Percentiles rank a stretch among this genome's conserved stretches.
Evolutionary conservation across 192 early-diverging fungal species (phyloP).

Genomic region (Helicostylum pulchrum): DNA sequence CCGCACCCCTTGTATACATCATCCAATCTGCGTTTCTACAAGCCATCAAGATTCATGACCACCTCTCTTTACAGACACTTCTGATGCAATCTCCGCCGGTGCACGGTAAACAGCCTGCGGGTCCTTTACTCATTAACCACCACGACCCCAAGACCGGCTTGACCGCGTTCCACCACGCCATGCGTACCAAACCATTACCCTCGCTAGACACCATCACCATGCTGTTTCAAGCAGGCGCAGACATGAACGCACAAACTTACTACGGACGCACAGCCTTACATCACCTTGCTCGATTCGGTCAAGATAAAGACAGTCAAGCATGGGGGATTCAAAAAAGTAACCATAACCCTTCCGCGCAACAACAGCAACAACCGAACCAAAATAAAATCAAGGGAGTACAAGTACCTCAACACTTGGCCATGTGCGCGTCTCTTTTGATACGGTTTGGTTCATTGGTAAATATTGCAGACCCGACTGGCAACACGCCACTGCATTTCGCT

Average conservation of each 20-base stretch:
- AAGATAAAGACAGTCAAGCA: slow-evolving; percentile 30
- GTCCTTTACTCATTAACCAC: slow-evolving; percentile 36
- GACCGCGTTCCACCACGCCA: slow-evolving; percentile 60
- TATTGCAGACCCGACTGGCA: slow-evolving; percentile 43
- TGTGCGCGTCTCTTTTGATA: slow-evolving; percentile 46
- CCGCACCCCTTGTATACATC: slow-evolving; percentile 33
- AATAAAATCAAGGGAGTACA: background rate
- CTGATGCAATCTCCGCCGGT: slow-evolving; percentile 27
- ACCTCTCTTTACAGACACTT: slow-evolving; percentile 48
- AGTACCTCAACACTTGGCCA: slow-evolving; percentile 35
- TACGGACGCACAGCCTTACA: slow-evolving; percentile 53
- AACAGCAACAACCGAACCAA: too few relatives aligned
- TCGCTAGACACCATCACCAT: slow-evolving; percentile 50
- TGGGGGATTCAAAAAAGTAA: slow-evolving; percentile 37
- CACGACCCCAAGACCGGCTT: slow-evolving; percentile 56
- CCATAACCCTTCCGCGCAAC: background rate
- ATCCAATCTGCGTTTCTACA: slow-evolving; percentile 48
- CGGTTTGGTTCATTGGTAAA: slow-evolving; percentile 45
- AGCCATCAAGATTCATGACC: slow-evolving; percentile 59
- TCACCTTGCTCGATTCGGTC: slow-evolving; percentile 46
- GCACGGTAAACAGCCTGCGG: background rate
- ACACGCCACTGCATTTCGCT: slow-evolving; percentile 53
- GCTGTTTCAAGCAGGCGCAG: slow-evolving; percentile 50
- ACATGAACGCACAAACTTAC: slow-evolving; percentile 51
- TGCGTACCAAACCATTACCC: slow-evolving; percentile 51